Conservation (phyloP, 2,329 filamentous ascomycete species). For the Anthostomella pinea region DNA sequence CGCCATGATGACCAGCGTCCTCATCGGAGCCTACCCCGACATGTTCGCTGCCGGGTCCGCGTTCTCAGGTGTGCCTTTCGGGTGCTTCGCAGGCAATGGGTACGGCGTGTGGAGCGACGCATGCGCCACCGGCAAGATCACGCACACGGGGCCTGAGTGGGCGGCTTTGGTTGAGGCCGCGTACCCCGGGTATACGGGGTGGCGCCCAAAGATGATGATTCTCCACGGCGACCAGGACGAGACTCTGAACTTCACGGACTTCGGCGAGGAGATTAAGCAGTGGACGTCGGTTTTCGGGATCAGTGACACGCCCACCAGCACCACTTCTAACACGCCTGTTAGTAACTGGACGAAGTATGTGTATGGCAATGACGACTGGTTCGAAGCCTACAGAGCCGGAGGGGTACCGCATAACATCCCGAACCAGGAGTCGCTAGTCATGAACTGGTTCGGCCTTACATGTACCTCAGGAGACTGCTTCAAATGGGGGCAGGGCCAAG, state of each 20-base stretch:
- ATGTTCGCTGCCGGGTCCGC: conserved; percentile 44
- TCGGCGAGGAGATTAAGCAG: conserved; percentile 52
- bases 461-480: conserved; percentile 34
- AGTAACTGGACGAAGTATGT: conserved; percentile 36
- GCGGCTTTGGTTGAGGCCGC: conserved; percentile 35
- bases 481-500: conserved; percentile 36
- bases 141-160: conserved; percentile 15
- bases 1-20: conserved; percentile 35
- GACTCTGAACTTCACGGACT: conserved; percentile 50
- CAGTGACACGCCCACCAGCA: conserved; percentile 26
- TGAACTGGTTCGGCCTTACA: conserved; percentile 37
- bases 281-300: conserved; percentile 45
- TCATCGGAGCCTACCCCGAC: conserved; percentile 47
- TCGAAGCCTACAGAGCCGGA: conserved; percentile 39
- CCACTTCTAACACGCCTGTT: conserved; percentile 33
- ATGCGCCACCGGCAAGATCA: conserved; percentile 49
- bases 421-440: conserved; percentile 35
- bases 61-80: conserved; percentile 47
- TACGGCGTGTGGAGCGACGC: conserved; percentile 49
- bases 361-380: conserved; percentile 35
- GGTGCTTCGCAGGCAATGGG: conserved; percentile 46
- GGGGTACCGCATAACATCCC: conserved; percentile 39
- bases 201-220: conserved; percentile 54
- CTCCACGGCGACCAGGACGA: conserved; percentile 54
- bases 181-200: conserved; percentile 49